Evolutionary conservation across 2,329 filamentous ascomycete genomes (phyloP), one percentile per base, ranked within the genome.

Genomic region (Tolypocladium nubicola): DNA sequence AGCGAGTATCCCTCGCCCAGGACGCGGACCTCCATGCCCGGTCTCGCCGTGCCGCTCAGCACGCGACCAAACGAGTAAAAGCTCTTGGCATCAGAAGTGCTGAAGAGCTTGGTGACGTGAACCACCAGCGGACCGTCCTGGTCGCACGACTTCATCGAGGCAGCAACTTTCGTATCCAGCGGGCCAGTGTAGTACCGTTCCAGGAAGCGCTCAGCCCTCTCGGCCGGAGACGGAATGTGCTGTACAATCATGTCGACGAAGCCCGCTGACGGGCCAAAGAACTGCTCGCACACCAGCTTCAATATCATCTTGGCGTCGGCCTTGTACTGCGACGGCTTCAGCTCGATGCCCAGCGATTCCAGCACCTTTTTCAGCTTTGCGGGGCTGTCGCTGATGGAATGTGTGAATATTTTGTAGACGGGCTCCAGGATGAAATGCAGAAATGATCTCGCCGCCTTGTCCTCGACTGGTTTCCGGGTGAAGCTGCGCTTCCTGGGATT

Each of bases 321-420:
- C 71, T 88, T 94, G 71, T 95, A 90, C 69, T 97, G 91, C 9
- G 90, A 92, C 4, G 94, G 93, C 75, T 97, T 99, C 61, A 99
- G 76, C 23, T 79, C 74, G 65, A 99, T 96, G 14, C 91, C 90
- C 11, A 99, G 78, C 23, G 84, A 85, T 21, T 82, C 85, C 58
- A 99, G 75, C 0, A 91, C 94, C 52, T 81, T 80, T 67, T 88
- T 91, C 59, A 99, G 76, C 64, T 96, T 89, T 56, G 90, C 86
- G 0, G 93, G 89, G 66, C 86, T 93, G 69, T 95, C 88, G 68
- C 91, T 95, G 67, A 99, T 90, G 4, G 92, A 95, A 70, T 97
- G 90, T 19, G 91, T 93, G 71, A 93, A 97, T 47, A 99, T 80
- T 73, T 99, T 99, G 81, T 99, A 99, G 64, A 99, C 91, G 21